Conservation (phyloP, 148 eudicot genomes). For the Chenopodium berlandieri region DNA sequence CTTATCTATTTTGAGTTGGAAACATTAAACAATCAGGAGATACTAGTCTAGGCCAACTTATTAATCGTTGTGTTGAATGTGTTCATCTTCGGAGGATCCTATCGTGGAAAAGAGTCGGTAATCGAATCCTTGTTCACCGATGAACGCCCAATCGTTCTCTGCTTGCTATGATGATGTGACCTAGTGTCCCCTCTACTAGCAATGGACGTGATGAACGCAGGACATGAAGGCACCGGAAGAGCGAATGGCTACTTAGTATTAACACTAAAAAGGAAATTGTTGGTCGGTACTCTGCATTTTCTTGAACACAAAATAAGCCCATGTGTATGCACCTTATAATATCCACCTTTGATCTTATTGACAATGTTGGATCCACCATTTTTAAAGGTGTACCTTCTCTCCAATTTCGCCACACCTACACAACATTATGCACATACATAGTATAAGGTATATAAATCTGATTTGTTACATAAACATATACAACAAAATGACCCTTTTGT, state of each 20-base stretch:
- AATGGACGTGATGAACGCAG: slow-evolving; percentile 26
- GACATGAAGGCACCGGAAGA: slow-evolving; percentile 1
- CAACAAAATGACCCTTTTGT: too few relatives aligned
- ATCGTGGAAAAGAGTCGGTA: background rate
- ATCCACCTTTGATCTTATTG: slow-evolving; percentile 15
- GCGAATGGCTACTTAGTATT: background rate
- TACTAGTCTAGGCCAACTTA: too few relatives aligned
- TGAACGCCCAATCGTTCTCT: background rate
- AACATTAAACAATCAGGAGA: too few relatives aligned
- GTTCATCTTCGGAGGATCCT: background rate
- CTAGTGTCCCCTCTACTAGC: background rate
- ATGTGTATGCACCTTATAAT: slow-evolving; percentile 36
- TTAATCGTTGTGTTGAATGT: too few relatives aligned
- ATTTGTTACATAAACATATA: too few relatives aligned
- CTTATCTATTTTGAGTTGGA: too few relatives aligned
- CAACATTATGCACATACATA: background rate
- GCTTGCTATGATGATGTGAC: background rate
- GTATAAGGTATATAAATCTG: too few relatives aligned
- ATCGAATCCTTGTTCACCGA: background rate
- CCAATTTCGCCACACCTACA: slow-evolving; percentile 46
- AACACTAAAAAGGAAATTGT: slow-evolving; percentile 27
- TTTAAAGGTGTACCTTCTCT: slow-evolving; percentile 20
- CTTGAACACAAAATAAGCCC: slow-evolving; percentile 42
- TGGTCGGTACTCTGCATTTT: slow-evolving; percentile 28
- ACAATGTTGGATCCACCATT: slow-evolving; percentile 27